A percentile compares a stretch with the other conserved stretches of the same genome.
Evolutionary conservation across 495 filamentous ascomycete species (phyloP).

Genomic region (Cairneyella variabilis): DNA sequence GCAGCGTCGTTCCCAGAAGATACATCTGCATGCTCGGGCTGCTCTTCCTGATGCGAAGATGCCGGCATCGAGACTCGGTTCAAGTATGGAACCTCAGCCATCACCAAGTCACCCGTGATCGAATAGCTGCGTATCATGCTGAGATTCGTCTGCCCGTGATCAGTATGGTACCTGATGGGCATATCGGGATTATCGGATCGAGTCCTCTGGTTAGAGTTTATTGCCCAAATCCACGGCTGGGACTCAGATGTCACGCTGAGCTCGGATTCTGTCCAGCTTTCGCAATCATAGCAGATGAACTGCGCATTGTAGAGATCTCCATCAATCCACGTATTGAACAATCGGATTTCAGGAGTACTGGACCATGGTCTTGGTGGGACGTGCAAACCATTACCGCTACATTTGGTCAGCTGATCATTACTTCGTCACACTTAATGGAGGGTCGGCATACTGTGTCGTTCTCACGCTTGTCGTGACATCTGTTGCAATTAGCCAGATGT

Average conservation of each 20-base stretch:
- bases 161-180: background rate
- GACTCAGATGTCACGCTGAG: background rate
- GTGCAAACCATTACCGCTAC: background rate
- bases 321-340: conserved; percentile 6
- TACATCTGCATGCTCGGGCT: background rate
- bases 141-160: background rate
- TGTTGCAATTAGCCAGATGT: no score
- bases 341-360: background rate
- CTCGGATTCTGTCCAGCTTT: background rate
- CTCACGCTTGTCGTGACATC: background rate
- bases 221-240: conserved; percentile 15
- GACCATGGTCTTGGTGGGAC: background rate
- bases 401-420: background rate
- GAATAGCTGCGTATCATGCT: background rate
- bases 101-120: background rate
- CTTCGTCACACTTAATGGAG: no score
- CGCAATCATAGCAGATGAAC: conserved; percentile 13
- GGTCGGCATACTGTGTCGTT: background rate
- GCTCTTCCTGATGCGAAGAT: background rate
- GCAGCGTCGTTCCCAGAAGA: background rate
- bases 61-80: background rate
- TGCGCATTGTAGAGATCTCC: background rate
- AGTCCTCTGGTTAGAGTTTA: background rate
- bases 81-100: background rate
- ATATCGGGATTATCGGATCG: background rate